Evolutionary conservation across 2,329 filamentous ascomycete genomes (phyloP), one percentile per base, ranked within the genome.

Genomic region (Cryphonectria radicalis): DNA sequence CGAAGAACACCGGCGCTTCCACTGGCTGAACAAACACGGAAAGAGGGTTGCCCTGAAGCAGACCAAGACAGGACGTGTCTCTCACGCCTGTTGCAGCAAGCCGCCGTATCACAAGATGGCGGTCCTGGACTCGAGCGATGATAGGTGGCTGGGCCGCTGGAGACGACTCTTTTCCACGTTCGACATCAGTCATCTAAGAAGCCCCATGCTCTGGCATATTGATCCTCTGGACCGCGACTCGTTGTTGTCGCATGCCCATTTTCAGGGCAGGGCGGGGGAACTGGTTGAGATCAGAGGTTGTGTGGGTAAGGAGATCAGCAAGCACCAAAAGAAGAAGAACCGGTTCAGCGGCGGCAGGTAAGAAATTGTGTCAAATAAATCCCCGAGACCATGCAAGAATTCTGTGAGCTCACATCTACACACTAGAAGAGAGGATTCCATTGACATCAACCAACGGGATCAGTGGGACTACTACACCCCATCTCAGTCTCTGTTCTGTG

Each of bases 131-230:
- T 87, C 87, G 1, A 87, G 87, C 0, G 88, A 87, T 0, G 81
- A 86, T 64, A 77, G 82, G 62, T 95, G 92, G 92, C 89, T 95
- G 84, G 81, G 86, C 13, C 85, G 89, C 57, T 95, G 93, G 93
- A 88, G 92, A 62, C 82, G 84, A 19, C 85, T 92, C 4, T 95
- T 95, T 80, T 83, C 85, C 43, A 87, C 86, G 3, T 88, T 93
- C 62, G 87, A 90, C 65, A 95, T 95, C 63, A 84, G 87, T 1
- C 89, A 94, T 76, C 82, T 96, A 55, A 86, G 93, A 22, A 94
- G 92, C 74, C 93, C 92, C 0, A 92, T 95, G 91, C 92, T 95
- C 76, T 95, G 94, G 82, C 93, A 96, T 77, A 85, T 93, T 19
- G 92, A 95, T 76, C 93, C 93, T 0, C 84, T 87, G 0, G 92